Evolutionary conservation across 805 yeast genomes (phyloP), one percentile per base, ranked within the genome.

Genomic region (Myxozyma vanderwaltii): DNA sequence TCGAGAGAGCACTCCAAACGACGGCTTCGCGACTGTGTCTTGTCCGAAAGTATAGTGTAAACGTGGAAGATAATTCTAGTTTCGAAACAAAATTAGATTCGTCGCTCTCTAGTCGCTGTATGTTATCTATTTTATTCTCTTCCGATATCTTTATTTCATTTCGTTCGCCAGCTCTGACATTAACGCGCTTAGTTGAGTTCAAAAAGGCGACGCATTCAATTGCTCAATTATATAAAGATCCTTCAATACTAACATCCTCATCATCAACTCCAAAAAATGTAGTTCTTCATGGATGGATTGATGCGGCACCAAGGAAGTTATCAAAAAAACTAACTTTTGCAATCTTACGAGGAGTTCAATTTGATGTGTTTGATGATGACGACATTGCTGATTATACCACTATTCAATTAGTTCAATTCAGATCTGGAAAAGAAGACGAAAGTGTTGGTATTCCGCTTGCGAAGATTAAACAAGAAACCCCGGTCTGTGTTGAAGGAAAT

Each of bases 261-360:
- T n/a, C 55, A 12, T 21, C 38, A 23, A 29, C 21, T n/a, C 33
- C 35, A 10, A 36, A 36, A 17, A 35, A 59, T 2, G 65, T 71
- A 13, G 80, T 86, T 1, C 64, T 92, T 6, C 83, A 89, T 63
- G 98, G 99, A 0, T 94, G 97, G 90, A 80, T 92, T 17, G 84
- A 89, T 68, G 77, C 81, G 23, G 85, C 86, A 64, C 94, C 96
- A 0, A 79, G 86, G 54, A 82, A 83, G 54, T 75, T 88, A 54
- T 85, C 92, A 2, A 84, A 83, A 53, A 74, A 74, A 10, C 75
- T 89, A 50, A 79, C 82, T 0, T 92, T 94, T 76, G 94, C 87
- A 1, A 82, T 81, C 27, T 73, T 92, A 13, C 78, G 98, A 63
- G 98, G 91, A 70, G 69, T 77, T 33, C 76, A 82, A 43, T 57